Evolutionary conservation across 352 stramenopile species (phyloP), one percentile per base, ranked within the genome.

Genomic region (Peronospora belbahrii): DNA sequence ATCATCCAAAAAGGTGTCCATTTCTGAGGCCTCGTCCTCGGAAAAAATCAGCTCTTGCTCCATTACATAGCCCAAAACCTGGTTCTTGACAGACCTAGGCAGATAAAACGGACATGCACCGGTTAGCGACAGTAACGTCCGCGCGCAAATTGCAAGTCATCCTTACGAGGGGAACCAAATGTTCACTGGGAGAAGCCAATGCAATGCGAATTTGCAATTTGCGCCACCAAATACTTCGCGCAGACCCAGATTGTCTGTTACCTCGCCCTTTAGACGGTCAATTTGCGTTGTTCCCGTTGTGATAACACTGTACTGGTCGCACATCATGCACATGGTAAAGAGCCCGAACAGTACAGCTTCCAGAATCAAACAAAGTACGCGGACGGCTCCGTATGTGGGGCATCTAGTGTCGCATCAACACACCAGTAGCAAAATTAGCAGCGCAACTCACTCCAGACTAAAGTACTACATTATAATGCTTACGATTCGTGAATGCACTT

Each of bases 271-370:
- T 23, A 98, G 59, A 18, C 95, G 85, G 68, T 99, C 95, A 71
- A 99, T 99, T 57, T 98, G 90, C 23, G 95, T 98, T 52, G 95
- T 85, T 59, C 95, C 95, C 0, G 90, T 97, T 14, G 74, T 86
- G 30, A 99, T 95, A 25, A 98, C 93, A 63, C 89, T 95, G 69
- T 92, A 97, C 76, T 99, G 96, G 72, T 99, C 96, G 62, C 88
- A 94, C 78, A 98, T 95, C 92, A 99, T 99, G 67, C 95, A 99
- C 50, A 96, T 74, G 23, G 96, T 99, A 68, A 99, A 99, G 30
- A 99, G 73, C 3, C 96, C 96, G 62, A 99, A 99, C 13, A 99
- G 72, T 28, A 97, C 66, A 19, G 81, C 70, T 51, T 96, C 85
- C 6, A 95, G 67, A 24, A 95, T 75, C 28, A 96, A 66, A 30